phyloP scores from a whole-genome alignment of 352 stramenopile species.

The Globisporangium carolinianum region DNA sequence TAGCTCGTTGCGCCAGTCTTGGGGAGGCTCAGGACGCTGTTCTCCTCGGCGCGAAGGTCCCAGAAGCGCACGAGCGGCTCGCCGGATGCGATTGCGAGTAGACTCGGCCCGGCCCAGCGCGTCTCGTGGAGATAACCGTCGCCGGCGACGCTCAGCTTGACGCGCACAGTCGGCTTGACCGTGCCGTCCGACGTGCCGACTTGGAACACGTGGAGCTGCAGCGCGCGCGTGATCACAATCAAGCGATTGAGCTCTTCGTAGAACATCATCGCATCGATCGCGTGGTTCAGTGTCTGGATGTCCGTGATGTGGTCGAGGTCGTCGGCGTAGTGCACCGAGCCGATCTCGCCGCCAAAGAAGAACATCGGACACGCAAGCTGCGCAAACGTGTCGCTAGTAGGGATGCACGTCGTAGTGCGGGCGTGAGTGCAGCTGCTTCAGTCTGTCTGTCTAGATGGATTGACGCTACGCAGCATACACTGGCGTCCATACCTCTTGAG shows the following conservation, averaged over 20 bases:
- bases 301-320: conserved; percentile 90
- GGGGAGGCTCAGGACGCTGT: conserved; percentile 85
- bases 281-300: conserved; percentile 79
- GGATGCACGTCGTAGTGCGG: neutral
- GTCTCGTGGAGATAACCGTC: conserved; percentile 77
- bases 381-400: conserved; percentile 36
- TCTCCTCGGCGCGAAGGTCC: conserved; percentile 89
- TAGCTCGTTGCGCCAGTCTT: conserved; percentile 39
- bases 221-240: conserved; percentile 87
- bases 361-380: conserved; percentile 76
- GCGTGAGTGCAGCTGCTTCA: neutral
- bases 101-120: conserved; percentile 81
- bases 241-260: conserved; percentile 72
- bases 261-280: conserved; percentile 89
- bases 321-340: conserved; percentile 88
- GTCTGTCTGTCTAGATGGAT: no score
- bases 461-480: no score
- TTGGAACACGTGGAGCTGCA: conserved; percentile 88
- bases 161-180: conserved; percentile 76
- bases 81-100: conserved; percentile 87
- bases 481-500: conserved; percentile 26
- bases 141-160: conserved; percentile 87
- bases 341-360: conserved; percentile 91
- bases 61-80: conserved; percentile 90
- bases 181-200: conserved; percentile 72